These are phyloP conservation scores for Capsella bursapastoris DNA, from an alignment of 345 rosid genomes.

Conservation along the genomic window DNA sequence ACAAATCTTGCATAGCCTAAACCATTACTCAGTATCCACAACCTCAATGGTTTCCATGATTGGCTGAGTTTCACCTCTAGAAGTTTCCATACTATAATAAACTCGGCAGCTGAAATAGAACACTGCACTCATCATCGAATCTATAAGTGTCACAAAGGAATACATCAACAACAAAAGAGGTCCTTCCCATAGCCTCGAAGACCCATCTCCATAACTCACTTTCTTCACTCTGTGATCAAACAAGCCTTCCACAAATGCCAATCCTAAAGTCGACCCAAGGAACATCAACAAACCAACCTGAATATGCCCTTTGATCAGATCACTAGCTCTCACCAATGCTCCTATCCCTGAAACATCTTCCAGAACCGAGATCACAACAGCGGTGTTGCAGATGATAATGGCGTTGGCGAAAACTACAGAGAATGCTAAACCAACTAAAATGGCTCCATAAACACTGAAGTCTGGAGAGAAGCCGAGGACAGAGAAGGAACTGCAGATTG, in stretches of 20 bases:
- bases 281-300: constrained; percentile 85
- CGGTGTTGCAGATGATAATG: constrained; percentile 69
- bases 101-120: constrained; percentile 89
- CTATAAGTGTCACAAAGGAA: constrained; percentile 82
- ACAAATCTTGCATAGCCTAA: no score
- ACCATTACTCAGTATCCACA: constrained; percentile 29
- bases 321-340: constrained; percentile 69
- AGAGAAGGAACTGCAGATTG: constrained; percentile 57
- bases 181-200: constrained; percentile 95
- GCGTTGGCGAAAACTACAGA: constrained; percentile 82
- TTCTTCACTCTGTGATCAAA: constrained; percentile 91
- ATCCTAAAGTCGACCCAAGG: constrained; percentile 85
- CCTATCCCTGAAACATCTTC: constrained; percentile 84
- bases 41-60: constrained; percentile 52
- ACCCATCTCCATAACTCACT: constrained; percentile 91
- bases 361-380: constrained; percentile 68
- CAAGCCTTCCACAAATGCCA: constrained; percentile 81
- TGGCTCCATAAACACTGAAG: constrained; percentile 55
- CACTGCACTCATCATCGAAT: constrained; percentile 84
- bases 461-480: constrained; percentile 62
- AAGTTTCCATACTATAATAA: constrained; percentile 54
- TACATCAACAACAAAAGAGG: constrained; percentile 86
- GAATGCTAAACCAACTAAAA: constrained; percentile 68
- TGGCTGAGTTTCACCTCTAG: constrained; percentile 52
- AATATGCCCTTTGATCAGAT: constrained; percentile 75